Base-by-base conservation (phyloP, 2,329 filamentous ascomycete species). In the Dendryphion nanum region DNA sequence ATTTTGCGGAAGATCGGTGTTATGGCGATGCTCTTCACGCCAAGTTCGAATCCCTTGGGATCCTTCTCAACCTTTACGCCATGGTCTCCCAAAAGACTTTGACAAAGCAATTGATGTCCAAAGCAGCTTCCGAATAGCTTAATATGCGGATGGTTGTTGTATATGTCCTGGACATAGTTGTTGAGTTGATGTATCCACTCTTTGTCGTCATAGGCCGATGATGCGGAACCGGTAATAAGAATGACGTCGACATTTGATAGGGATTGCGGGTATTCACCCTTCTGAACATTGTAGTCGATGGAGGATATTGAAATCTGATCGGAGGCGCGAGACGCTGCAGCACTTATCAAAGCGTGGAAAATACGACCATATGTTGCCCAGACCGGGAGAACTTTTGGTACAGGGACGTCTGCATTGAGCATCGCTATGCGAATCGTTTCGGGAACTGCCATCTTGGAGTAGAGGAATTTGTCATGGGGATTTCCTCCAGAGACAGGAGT, bases 121-220 rank as follows among this genome's bases (percentile, higher is more conserved):
- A 72, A 72, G 39, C 69, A 73, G 18, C 63, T 68, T 1, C 69
- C 69, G 36, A 71, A 71, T 4, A 72, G 60, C 37, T 63, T 68
- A 30, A 72, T 43, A 1, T 38, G 40, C 0, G 51, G 50, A 10
- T 54, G 29, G 4, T 43, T 55, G 40, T 38, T 50, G 39, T 69
- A 72, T 0, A 63, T 35, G 5, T 53, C 42, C 28, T 24, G 24
- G 5, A 68, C 50, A 44, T 64, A 71, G n/a, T 35, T 21, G 10
- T 53, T 42, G 2, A 63, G 48, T 21, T 20, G 37, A 16, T 35
- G 40, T 18, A 63, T 51, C 59, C 57, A 63, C n/a, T 44, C 44
- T 4, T 45, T 16, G 18, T 57, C 42, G 28, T 61, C 56, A 41
- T 60, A 63, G 1, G 57, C 55, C 2, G 59, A 64, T 15, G 45